phyloP scores from a whole-genome alignment of 2,329 filamentous ascomycete genomes.

The Exophiala xenobiotica region DNA sequence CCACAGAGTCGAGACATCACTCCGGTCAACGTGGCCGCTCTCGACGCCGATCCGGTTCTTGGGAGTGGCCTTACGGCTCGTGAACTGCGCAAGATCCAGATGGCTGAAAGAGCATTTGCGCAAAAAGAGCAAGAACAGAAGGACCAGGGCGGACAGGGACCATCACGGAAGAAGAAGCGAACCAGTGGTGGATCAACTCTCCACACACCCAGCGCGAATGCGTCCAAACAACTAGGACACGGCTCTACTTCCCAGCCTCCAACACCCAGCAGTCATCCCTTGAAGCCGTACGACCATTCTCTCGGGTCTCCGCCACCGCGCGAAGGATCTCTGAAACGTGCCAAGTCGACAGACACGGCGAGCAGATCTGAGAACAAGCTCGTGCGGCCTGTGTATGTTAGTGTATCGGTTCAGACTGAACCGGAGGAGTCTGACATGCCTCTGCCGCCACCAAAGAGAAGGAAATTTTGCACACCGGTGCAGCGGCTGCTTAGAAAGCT shows the following conservation, averaged over 20 bases:
- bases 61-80: conserved; percentile 59
- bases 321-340: conserved; percentile 28
- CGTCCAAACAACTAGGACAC: conserved; percentile 25
- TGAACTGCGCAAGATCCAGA: conserved; percentile 62
- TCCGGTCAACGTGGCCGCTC: conserved; percentile 52
- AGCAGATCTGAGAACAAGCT: conserved; percentile 36
- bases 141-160: conserved; percentile 35
- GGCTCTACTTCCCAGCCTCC: conserved; percentile 17
- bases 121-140: conserved; percentile 60
- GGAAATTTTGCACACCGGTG: conserved; percentile 42
- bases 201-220: conserved; percentile 49
- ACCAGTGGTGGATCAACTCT: conserved; percentile 55
- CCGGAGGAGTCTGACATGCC: conserved; percentile 39
- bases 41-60: conserved; percentile 39
- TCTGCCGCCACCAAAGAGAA: conserved; percentile 30
- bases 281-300: conserved; percentile 10
- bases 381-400: conserved; percentile 40
- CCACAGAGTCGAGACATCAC: conserved; percentile 62
- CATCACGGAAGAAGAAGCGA: conserved; percentile 57
- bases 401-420: conserved; percentile 45
- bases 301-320: conserved; percentile 40
- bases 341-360: conserved; percentile 32
- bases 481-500: conserved; percentile 45
- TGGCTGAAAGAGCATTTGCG: conserved; percentile 62
- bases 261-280: conserved; percentile 15